Evolutionary conservation across 306 rosid species (phyloP).

Genomic region (Potentilla sterilis): DNA sequence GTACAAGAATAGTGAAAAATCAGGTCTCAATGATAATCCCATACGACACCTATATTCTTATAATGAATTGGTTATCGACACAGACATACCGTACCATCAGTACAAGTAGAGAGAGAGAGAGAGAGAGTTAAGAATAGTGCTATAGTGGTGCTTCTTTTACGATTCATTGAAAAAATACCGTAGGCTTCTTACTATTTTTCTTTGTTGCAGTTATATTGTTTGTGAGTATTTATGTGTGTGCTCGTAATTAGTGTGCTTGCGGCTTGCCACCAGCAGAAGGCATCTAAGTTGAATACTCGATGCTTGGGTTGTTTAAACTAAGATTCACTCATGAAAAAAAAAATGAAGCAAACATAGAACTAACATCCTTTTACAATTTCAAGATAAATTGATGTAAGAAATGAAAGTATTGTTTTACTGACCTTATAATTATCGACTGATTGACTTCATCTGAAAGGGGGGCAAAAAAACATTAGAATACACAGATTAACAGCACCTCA

Average conservation of each 20-base stretch:
- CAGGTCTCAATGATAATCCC: neutral
- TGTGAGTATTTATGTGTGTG: too few relatives aligned
- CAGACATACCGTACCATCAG: neutral
- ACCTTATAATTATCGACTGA: constrained; percentile 97
- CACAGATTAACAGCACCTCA: constrained; percentile 25
- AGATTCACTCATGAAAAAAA: neutral
- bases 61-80: neutral
- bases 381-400: neutral
- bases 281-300: neutral
- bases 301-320: neutral
- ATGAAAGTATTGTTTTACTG: constrained; percentile 25
- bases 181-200: too few relatives aligned
- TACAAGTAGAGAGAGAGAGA: too few relatives aligned
- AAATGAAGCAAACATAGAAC: constrained; percentile 6
- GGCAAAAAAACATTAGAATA: constrained; percentile 18
- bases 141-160: too few relatives aligned
- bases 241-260: too few relatives aligned
- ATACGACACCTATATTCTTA: neutral
- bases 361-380: constrained; percentile 2
- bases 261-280: too few relatives aligned
- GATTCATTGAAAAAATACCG: too few relatives aligned
- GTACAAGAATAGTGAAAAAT: constrained; percentile 5
- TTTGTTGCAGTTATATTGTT: too few relatives aligned
- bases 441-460: constrained; percentile 90
- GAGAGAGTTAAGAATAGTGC: too few relatives aligned